Conservation (phyloP, 768 basidiomycete genomes). For the Suillus fuscotomentosus region DNA sequence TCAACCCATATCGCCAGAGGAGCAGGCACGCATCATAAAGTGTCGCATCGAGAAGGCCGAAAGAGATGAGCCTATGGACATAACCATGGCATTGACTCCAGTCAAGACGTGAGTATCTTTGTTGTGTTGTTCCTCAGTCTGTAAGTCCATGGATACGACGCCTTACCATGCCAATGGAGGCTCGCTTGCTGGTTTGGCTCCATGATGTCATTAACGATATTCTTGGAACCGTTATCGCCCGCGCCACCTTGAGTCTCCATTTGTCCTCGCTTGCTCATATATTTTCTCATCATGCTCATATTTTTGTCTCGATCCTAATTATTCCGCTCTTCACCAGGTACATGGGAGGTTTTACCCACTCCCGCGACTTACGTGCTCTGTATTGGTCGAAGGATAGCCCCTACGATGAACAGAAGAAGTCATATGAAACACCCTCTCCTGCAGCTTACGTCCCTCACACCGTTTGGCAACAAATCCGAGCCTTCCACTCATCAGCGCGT, state of each 20-base stretch:
- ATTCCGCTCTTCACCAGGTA: conserved; percentile 31
- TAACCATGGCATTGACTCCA: conserved; percentile 34
- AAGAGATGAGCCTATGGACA: conserved; percentile 40
- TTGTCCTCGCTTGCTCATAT: not conserved
- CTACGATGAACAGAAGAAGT: conserved; percentile 23
- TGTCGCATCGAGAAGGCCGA: conserved; percentile 38
- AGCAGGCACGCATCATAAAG: conserved; percentile 12
- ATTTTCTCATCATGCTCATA: conserved; percentile 10
- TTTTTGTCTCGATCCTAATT: not conserved
- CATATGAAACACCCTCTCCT: conserved; percentile 31
- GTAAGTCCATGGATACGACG: not conserved
- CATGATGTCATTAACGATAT: conserved; percentile 3
- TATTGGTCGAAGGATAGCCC: conserved; percentile 40
- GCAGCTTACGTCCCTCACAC: conserved; percentile 42
- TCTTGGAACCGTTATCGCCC: not conserved
- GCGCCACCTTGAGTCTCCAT: not conserved
- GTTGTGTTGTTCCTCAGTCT: not conserved
- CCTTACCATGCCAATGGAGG: not conserved
- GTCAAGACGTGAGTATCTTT: conserved; percentile 33
- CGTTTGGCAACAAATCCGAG: conserved; percentile 28
- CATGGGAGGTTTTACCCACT: conserved; percentile 39
- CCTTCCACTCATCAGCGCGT: conserved; percentile 23
- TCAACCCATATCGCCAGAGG: conserved; percentile 26
- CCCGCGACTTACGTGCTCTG: conserved; percentile 29
- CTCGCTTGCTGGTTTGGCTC: not conserved